Evolutionary conservation across 495 filamentous ascomycete species (phyloP).

Genomic region (Peziza echinospora): DNA sequence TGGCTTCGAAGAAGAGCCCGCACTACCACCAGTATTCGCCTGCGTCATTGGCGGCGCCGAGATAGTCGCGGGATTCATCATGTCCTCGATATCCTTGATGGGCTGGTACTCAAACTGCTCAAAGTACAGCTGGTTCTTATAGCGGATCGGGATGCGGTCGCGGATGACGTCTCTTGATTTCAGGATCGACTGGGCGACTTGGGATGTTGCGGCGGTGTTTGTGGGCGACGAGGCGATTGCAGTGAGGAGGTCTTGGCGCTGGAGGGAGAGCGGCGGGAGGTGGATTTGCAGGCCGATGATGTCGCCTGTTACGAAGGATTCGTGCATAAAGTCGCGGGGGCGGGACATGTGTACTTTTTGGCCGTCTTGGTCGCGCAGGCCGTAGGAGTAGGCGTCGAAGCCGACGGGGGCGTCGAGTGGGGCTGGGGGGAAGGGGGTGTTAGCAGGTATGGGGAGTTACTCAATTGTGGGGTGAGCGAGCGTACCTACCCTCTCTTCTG

Average conservation of each 20-base stretch:
- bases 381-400: conserved; percentile 92
- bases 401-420: conserved; percentile 78
- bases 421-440: conserved; percentile 5
- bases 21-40: conserved; percentile 10
- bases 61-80: conserved; percentile 51
- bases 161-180: conserved; percentile 57
- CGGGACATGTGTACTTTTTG: conserved; percentile 88
- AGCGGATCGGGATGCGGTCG: conserved; percentile 81
- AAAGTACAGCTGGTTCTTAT: conserved; percentile 81
- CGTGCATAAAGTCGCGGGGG: conserved; percentile 57
- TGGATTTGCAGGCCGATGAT: conserved; percentile 88
- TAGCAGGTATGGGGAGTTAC: neutral
- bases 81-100: conserved; percentile 71
- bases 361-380: conserved; percentile 65
- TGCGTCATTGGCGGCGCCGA: conserved; percentile 24
- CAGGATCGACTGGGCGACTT: conserved; percentile 15
- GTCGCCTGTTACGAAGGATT: conserved; percentile 40
- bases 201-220: neutral
- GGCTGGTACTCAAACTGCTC: conserved; percentile 83
- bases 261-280: conserved; percentile 60
- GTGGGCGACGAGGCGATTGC: neutral
- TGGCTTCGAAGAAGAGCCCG: conserved; percentile 19
- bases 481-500: conserved; percentile 59
- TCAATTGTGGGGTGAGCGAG: neutral
- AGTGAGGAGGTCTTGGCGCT: conserved; percentile 34